Evolutionary conservation across 2,329 filamentous ascomycete genomes (phyloP).

Genomic region (Trichophyton schoenleinii): DNA sequence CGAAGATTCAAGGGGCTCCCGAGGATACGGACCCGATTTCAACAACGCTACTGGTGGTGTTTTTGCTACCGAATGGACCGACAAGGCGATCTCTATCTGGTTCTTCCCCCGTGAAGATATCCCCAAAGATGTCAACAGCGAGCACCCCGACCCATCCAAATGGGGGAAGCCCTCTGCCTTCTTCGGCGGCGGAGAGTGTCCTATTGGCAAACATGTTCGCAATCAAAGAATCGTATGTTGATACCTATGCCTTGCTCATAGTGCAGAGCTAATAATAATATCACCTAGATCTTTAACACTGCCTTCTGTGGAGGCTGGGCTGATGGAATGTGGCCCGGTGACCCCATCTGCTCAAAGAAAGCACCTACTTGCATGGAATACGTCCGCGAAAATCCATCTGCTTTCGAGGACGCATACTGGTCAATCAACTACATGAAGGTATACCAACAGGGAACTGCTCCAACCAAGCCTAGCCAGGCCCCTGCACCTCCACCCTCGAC

Average conservation of each 20-base stretch:
- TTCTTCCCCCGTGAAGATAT: constrained; percentile 63
- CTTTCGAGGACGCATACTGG: constrained; percentile 65
- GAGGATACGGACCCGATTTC: constrained; percentile 55
- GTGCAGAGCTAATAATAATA: background rate
- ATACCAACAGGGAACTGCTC: constrained; percentile 30
- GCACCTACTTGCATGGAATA: constrained; percentile 56
- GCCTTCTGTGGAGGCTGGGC: constrained; percentile 79
- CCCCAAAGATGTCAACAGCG: constrained; percentile 49
- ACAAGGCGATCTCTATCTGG: constrained; percentile 59
- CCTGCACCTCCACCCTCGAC: background rate
- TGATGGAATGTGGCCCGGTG: constrained; percentile 49
- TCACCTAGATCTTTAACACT: constrained; percentile 47
- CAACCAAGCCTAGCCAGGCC: constrained; percentile 29
- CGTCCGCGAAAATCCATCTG: constrained; percentile 52
- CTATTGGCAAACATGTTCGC: constrained; percentile 58
- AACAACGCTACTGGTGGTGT: constrained; percentile 63
- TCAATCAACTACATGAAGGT: constrained; percentile 56
- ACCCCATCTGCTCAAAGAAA: constrained; percentile 45
- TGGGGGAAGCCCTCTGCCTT: constrained; percentile 55
- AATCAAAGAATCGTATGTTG: constrained; percentile 51
- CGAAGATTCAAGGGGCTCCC: constrained; percentile 31
- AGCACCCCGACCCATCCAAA: constrained; percentile 49
- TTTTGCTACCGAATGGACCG: constrained; percentile 67
- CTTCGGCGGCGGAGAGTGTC: constrained; percentile 54
- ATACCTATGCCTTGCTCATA: background rate